A percentile compares a stretch with the other conserved stretches of the same genome.
These are phyloP conservation scores for Entomortierella parvispora DNA, from an alignment of 192 early-diverging fungal genomes.

Conservation along the genomic window DNA sequence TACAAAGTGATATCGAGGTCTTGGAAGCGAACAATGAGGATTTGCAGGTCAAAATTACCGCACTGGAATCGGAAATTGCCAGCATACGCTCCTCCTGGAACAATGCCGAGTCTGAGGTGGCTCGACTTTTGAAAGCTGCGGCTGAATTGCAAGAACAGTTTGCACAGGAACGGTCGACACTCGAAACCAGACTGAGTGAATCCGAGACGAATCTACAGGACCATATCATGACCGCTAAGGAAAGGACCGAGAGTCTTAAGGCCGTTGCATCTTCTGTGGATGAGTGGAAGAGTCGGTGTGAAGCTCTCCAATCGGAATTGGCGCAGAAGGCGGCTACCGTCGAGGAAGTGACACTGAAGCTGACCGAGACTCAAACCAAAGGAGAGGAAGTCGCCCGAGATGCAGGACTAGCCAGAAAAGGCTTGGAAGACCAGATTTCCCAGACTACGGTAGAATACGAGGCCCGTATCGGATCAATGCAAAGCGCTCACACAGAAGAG, in stretches of 20 bases:
- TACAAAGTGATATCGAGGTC: slow-evolving; percentile 20
- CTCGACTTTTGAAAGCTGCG: slow-evolving; percentile 9
- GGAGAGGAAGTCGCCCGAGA: slow-evolving; percentile 47
- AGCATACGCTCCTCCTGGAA: slow-evolving; percentile 1
- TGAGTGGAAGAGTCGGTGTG: slow-evolving; percentile 41
- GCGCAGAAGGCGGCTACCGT: slow-evolving; percentile 42
- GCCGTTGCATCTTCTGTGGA: slow-evolving; percentile 30
- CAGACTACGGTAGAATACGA: not conserved
- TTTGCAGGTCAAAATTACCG: slow-evolving; percentile 15
- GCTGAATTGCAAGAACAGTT: slow-evolving; percentile 13
- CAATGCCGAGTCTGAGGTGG: slow-evolving; percentile 16
- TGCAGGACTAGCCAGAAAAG: slow-evolving; percentile 8
- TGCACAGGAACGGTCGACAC: slow-evolving; percentile 4
- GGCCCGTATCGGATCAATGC: slow-evolving; percentile 17
- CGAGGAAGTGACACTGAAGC: slow-evolving; percentile 21
- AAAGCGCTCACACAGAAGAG: slow-evolving; percentile 40
- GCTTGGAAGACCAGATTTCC: slow-evolving; percentile 13
- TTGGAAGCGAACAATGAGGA: slow-evolving; percentile 31
- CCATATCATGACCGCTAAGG: slow-evolving; percentile 8
- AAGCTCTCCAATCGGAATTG: slow-evolving; percentile 48
- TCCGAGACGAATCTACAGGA: slow-evolving; percentile 8
- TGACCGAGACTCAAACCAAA: slow-evolving; percentile 41
- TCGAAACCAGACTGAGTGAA: slow-evolving; percentile 12
- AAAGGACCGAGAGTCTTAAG: slow-evolving; percentile 30
- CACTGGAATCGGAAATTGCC: slow-evolving; percentile 12